Base-by-base conservation (phyloP, 805 yeast species). In the Metschnikowia drakensbergensis region DNA sequence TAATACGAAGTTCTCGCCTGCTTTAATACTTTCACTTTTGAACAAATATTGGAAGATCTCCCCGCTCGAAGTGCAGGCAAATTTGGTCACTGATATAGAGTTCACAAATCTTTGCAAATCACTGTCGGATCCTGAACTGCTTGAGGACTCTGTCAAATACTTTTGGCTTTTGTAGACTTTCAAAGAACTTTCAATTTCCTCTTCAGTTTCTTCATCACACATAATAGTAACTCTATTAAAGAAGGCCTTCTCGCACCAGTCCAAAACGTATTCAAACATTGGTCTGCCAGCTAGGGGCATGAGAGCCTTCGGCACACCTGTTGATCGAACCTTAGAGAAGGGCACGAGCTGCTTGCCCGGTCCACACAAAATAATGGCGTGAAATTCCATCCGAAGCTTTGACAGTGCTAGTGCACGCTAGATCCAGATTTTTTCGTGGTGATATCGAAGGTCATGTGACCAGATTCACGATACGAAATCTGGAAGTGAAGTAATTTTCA, bases 191-290 rank as follows among this genome's bases (percentile, higher is more conserved):
- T 67, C 64, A 17, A 88, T 76, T 22, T 67, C 75, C 2, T 71
- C 76, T 34, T 67, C 63, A 30, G 80, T 76, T 3, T 71, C 77
- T 8, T 67, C 61, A 46, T 78, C 81, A 7, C 80, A 72, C 6
- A 87, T 84, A 17, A 91, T 74, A 22, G 86, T 81, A 41, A 87
- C 78, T 40, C 79, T 79, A 40, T 79, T 79, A 66, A 91, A 91
- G 50, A 83, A 83, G 2, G 95, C 97, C 61, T 77, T 76, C 60
- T 83, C 90, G 72, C 98, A 91, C 98, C 98, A 94, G 57, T 86
- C 91, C 32, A 94, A 73, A 2, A 86, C 95, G 62, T 88, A 86
- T 59, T 84, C 84, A 37, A 94, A 71, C 89, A 94, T 84, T 10
- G 97, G 96, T 59, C 79, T 79, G 64, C 91, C 91, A 6, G 94